These are phyloP conservation scores for Trichoderma endophyticum DNA, from an alignment of 2,329 filamentous ascomycete species.

Conservation along the genomic window DNA sequence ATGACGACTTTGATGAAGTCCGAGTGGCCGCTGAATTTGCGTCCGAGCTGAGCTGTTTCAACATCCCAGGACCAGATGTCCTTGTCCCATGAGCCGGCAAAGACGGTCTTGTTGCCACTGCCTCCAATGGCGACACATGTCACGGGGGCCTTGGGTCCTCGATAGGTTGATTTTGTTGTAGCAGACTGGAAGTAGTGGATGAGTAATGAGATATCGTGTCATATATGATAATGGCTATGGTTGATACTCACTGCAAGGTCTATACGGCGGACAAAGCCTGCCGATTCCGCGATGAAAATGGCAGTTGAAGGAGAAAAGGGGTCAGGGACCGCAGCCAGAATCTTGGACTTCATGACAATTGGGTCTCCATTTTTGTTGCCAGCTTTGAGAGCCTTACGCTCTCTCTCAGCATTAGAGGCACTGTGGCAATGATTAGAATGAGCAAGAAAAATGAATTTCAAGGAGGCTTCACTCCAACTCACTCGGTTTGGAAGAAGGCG, in stretches of 20 bases:
- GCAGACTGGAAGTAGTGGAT: conserved; percentile 28
- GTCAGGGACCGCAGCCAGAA: conserved; percentile 70
- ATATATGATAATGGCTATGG: neutral
- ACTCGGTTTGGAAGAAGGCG: conserved; percentile 94
- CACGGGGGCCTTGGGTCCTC: conserved; percentile 74
- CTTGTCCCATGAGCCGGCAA: conserved; percentile 94
- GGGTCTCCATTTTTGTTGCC: conserved; percentile 79
- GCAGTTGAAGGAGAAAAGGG: conserved; percentile 55
- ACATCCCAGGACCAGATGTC: conserved; percentile 81
- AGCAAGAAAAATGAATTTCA: neutral
- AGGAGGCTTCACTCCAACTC: conserved; percentile 34
- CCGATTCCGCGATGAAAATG: conserved; percentile 82
- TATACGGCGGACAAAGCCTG: conserved; percentile 73
- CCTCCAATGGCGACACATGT: conserved; percentile 70
- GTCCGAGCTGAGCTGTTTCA: conserved; percentile 50
- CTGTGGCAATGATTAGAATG: neutral
- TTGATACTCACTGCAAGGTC: conserved; percentile 63
- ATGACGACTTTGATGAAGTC: conserved; percentile 89
- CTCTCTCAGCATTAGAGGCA: conserved; percentile 16
- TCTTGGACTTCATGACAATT: conserved; percentile 77
- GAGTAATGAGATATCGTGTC: neutral
- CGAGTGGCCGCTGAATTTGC: conserved; percentile 69
- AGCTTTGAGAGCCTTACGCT: conserved; percentile 65
- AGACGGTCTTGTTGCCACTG: conserved; percentile 57
- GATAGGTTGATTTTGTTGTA: conserved; percentile 48